Percentiles rank a stretch among this genome's conserved stretches.
These are phyloP conservation scores for Harringtonia lauricola DNA, from an alignment of 2,329 filamentous ascomycete species.

Conservation along the genomic window DNA sequence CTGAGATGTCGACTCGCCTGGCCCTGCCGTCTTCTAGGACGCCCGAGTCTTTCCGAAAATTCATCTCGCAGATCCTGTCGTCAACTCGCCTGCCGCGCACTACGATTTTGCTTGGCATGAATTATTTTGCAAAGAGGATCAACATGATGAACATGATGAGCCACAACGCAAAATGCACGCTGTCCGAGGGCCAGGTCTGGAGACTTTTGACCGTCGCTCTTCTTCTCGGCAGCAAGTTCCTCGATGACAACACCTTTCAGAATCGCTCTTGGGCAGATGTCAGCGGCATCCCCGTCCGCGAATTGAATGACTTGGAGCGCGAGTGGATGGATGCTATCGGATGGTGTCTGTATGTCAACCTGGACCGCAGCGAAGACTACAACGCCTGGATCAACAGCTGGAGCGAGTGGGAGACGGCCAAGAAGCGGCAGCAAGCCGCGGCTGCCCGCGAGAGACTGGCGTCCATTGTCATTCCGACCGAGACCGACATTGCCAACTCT, in stretches of 20 bases:
- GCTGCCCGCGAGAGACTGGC: conserved; percentile 38
- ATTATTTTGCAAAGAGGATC: conserved; percentile 77
- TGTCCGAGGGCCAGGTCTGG: conserved; percentile 65
- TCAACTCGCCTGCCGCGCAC: conserved; percentile 84
- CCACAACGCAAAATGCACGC: conserved; percentile 32
- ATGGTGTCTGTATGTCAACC: conserved; percentile 80
- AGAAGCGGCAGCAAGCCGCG: conserved; percentile 40
- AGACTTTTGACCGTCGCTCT: conserved; percentile 77
- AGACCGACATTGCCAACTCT: conserved; percentile 25
- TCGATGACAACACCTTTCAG: conserved; percentile 96
- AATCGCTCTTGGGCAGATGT: conserved; percentile 96
- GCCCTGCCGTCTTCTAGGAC: conserved; percentile 43
- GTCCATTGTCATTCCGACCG: conserved; percentile 35
- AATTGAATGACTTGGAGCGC: conserved; percentile 76
- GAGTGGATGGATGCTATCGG: conserved; percentile 78
- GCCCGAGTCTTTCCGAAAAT: conserved; percentile 67
- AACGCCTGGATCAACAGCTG: conserved; percentile 52
- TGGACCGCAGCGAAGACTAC: conserved; percentile 63
- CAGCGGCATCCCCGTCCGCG: conserved; percentile 73
- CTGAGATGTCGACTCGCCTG: conserved; percentile 65
- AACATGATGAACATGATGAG: conserved; percentile 54
- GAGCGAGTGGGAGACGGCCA: conserved; percentile 44
- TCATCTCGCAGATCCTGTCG: conserved; percentile 80
- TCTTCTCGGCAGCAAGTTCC: conserved; percentile 85
- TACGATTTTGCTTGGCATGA: conserved; percentile 81